Conservation (phyloP, 2,329 filamentous ascomycete species). For the Chrysosphaeria jannelii region DNA sequence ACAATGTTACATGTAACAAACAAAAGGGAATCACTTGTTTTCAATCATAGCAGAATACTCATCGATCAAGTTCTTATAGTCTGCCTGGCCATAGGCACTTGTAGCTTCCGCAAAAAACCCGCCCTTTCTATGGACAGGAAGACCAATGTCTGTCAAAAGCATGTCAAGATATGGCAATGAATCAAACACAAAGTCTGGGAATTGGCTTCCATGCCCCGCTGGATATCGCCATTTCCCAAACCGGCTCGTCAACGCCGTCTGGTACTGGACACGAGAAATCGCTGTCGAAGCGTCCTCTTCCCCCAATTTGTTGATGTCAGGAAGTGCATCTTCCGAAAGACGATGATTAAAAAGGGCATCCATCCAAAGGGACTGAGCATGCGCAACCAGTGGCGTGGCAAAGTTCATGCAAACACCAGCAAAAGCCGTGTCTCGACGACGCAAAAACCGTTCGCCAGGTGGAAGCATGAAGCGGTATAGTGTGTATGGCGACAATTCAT, state of each 20-base stretch:
- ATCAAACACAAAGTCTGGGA: slow-evolving; percentile 49
- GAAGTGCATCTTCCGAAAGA: slow-evolving; percentile 9
- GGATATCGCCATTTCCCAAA: slow-evolving; percentile 43
- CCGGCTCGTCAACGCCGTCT: slow-evolving; percentile 32
- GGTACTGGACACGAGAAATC: slow-evolving; percentile 14
- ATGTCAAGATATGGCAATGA: slow-evolving; percentile 42
- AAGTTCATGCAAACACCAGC: slow-evolving; percentile 15
- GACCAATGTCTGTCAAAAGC: slow-evolving; percentile 31
- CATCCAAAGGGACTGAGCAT: slow-evolving; percentile 28
- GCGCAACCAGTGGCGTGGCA: slow-evolving; percentile 12
- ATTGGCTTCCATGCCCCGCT: slow-evolving; percentile 27
- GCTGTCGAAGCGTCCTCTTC: slow-evolving; percentile 9
- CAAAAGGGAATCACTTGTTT: too few species aligned
- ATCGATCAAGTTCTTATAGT: slow-evolving; percentile 21
- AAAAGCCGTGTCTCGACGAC: slow-evolving; percentile 14
- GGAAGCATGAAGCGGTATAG: slow-evolving; percentile 18
- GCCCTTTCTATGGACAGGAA: slow-evolving; percentile 24
- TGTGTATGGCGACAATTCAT: slow-evolving; percentile 11
- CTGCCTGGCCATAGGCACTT: slow-evolving; percentile 24
- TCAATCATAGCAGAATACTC: slow-evolving; percentile 12
- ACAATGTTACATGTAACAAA: too few species aligned
- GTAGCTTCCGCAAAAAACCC: slow-evolving; percentile 20
- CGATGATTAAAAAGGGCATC: slow-evolving; percentile 28
- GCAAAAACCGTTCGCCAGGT: slow-evolving; percentile 10
- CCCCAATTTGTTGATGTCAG: too few species aligned